Conservation (phyloP, 108 stramenopile species). For the Fistulifera solaris region DNA sequence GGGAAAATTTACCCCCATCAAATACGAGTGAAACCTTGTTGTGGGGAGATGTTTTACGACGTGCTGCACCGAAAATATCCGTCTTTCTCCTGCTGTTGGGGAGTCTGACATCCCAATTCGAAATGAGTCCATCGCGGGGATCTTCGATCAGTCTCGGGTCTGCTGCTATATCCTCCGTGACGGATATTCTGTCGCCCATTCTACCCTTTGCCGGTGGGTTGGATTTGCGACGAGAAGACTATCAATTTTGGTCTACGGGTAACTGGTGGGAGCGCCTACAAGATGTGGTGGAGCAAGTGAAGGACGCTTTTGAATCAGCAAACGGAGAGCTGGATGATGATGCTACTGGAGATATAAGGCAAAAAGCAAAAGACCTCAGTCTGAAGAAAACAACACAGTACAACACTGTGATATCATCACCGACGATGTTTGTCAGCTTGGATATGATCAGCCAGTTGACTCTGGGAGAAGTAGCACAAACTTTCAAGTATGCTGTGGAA, state of each 20-base stretch:
- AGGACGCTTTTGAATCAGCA: slow-evolving; percentile 18
- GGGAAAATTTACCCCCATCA: too few relatives aligned
- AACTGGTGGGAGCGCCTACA: slow-evolving; percentile 11
- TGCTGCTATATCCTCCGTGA: slow-evolving; percentile 37
- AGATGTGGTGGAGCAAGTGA: slow-evolving; percentile 18
- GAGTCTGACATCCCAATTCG: too few relatives aligned
- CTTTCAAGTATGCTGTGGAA: slow-evolving; percentile 37
- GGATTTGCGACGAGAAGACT: slow-evolving; percentile 37
- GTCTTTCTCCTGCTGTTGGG: too few relatives aligned
- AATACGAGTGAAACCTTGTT: too few relatives aligned
- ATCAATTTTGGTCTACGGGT: slow-evolving; percentile 21
- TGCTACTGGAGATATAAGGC: slow-evolving; percentile 8
- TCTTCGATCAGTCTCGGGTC: slow-evolving; percentile 14
- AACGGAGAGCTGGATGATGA: not conserved
- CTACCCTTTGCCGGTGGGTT: slow-evolving; percentile 46
- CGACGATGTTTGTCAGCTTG: slow-evolving; percentile 36
- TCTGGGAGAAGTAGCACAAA: slow-evolving; percentile 33
- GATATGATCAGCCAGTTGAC: slow-evolving; percentile 40
- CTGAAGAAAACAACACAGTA: not conserved
- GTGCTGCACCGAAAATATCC: too few relatives aligned
- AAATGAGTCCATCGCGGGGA: too few relatives aligned
- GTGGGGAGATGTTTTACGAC: too few relatives aligned
- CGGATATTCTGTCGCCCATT: slow-evolving; percentile 38
- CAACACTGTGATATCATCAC: slow-evolving; percentile 17
- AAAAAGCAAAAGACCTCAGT: slow-evolving; percentile 2